Evolutionary conservation across 202 grass and related monocot genomes (phyloP), one percentile per base, ranked within the genome.

Genomic region (Elaeis oleifera): DNA sequence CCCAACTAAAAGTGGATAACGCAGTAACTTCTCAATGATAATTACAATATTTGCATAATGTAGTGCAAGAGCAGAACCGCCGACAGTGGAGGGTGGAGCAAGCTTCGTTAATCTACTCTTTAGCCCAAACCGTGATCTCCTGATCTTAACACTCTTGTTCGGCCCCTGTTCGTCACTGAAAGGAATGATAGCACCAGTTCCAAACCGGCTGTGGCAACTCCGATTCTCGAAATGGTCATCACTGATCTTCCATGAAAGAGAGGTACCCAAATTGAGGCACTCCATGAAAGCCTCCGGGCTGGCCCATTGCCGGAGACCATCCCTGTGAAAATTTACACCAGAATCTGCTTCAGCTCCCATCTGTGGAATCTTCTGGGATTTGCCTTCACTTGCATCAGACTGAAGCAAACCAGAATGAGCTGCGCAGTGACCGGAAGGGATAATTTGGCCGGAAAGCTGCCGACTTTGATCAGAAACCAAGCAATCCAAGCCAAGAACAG

Each of bases 241-340:
- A 15, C 69, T 78, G 6, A 83, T 78, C 59, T 74, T 85, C 74
- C 74, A 82, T 5, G 62, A 18, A 6, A 59, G 67, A 1, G 87
- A 85, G 73, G 68, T 81, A 14, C 82, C 89, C 73, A 94, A 54
- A 70, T 88, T 99, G 51, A 99, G 58, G 65, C 94, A 99, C 27
- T 89, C 94, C 79, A 89, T 83, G 83, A 99, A 94, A 99, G 69
- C 67, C 68, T 87, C 5, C 94, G 90, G 85, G 64, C 79, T 89
- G 5, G 85, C 71, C 32, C 80, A 80, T 4, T 88, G 68, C 58
- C 80, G 72, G 7, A 79, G 60, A 23, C 61, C 65, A 28, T 27
- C 58, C 1, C 61, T 17, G 5, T 53, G 76, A 5, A 70, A 69
- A 58, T 7, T 62, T 15, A 22, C 18, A n/a, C 1, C 63, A 16